Base-by-base conservation (phyloP, 495 filamentous ascomycete species). In the Penicillium riverlandense region DNA sequence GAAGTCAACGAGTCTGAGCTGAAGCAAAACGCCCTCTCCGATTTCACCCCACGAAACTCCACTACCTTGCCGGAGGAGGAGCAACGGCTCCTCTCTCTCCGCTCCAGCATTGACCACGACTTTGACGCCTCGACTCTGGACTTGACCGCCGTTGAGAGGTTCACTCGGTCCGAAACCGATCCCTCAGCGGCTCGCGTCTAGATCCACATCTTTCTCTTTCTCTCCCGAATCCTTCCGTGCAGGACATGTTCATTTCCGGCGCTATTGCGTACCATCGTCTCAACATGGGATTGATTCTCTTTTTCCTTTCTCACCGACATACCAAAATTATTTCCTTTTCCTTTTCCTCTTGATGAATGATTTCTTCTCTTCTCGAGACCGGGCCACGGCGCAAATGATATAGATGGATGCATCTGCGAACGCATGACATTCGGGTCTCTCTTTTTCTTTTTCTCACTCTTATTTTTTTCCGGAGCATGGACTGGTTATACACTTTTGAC, bases 71-170 rank as follows among this genome's bases (percentile, higher is more conserved):
- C 54, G 11, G 59, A 71, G 31, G 67, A 71, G 45, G 65, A 65
- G 49, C 63, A 61, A 42, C 59, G 67, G 39, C 43, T 70, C 39
- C 65, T 70, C 11, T 70, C 67, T 41, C 57, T 66, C 16, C 67
- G 65, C 27, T 69, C 67, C 27, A 69, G 67, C 48, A 49, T 69
- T 33, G 67, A 70, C 40, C 48, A 59, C 16, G 65, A 70, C 9
- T 58, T 60, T 29, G 63, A 66, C 38, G 43, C 58, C 7, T 48
- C 57, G 8, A 54, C 62, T 15, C 43, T 64, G 46, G 43, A 58
- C 37, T 44, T 63, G 39, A 57, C 51, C 8, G 39, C 47, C 30
- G 35, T 42, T 29, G 32, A 45, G 28, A 43, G 45, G 10, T 49
- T 45, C 37, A 38, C 38, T 37, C 46, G 37, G 29, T 35, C 34